A percentile compares a stretch with the other conserved stretches of the same genome.
Evolutionary conservation across 352 stramenopile genomes (phyloP).

Genomic region (Pythium folliculosum): DNA sequence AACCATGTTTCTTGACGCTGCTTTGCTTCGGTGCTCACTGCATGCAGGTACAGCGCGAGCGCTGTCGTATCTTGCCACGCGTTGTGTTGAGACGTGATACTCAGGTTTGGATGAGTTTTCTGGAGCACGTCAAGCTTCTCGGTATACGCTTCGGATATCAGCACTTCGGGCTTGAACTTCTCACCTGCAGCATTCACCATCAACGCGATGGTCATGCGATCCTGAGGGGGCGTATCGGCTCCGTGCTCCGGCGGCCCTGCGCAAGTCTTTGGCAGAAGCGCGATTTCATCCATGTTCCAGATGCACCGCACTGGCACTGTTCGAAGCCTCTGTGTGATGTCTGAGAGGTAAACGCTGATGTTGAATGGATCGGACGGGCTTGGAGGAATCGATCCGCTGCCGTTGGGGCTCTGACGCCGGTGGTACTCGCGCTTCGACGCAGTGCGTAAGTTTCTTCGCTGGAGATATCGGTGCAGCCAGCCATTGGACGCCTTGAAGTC

Average conservation of each 20-base stretch:
- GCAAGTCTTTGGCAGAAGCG: constrained; percentile 28
- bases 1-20: constrained; percentile 67
- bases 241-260: neutral
- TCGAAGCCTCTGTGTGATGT: constrained; percentile 51
- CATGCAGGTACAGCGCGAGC: constrained; percentile 55
- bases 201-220: constrained; percentile 53
- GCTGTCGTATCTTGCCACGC: constrained; percentile 56
- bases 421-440: constrained; percentile 47
- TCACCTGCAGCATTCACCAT: constrained; percentile 64
- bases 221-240: neutral
- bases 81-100: constrained; percentile 17
- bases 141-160: constrained; percentile 30
- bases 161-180: constrained; percentile 61
- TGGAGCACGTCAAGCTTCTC: constrained; percentile 20
- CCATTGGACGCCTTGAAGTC: constrained; percentile 87
- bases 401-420: constrained; percentile 14
- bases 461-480: constrained; percentile 79
- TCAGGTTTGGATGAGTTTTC: constrained; percentile 16
- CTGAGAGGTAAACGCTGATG: constrained; percentile 37
- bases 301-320: constrained; percentile 57
- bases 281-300: constrained; percentile 71
- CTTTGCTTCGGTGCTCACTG: constrained; percentile 60
- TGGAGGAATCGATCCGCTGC: constrained; percentile 3
- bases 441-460: constrained; percentile 68
- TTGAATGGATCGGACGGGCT: constrained; percentile 23